Evolutionary conservation across 2,329 filamentous ascomycete species (phyloP), one percentile per base, ranked within the genome.

Genomic region (Metarhizium album): DNA sequence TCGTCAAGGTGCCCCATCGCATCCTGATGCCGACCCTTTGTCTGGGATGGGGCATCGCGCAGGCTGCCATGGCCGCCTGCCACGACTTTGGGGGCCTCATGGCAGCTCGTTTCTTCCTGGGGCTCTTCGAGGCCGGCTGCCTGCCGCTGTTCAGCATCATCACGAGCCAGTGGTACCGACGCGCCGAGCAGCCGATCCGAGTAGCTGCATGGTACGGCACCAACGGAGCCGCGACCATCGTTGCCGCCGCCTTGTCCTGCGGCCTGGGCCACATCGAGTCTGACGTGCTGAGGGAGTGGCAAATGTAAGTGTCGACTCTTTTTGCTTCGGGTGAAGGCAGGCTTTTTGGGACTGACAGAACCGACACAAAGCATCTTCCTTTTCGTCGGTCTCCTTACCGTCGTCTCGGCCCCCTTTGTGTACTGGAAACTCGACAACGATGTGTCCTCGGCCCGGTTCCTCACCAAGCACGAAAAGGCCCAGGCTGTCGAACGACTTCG

Each of bases 401-500:
- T 86, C 20, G 49, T 74, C 8, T 76, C 78, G 0, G 73, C 74
- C 0, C 81, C 81, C 0, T 55, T 84, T 11, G 67, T 82, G 1
- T 85, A 80, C 64, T 79, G 71, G 69, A 70, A 71, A 45, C 70
- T 86, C 2, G 79, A 83, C 60, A 76, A 77, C 59, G 79, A 82
- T 55, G 74, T 83, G 18, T 61, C 72, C 0, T 74, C 75, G 0
- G 75, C 75, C 0, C 70, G 75, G 14, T 79, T 77, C 52, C 59
- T 93, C 24, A 84, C 71, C 7, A 76, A 83, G 48, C 73, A 80
- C 45, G 87, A 91, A 56, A 79, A 80, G 13, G 63, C 81, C 0
- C 73, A 88, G 42, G 84, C 83, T 0, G 70, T 90, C 24, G 86
- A 88, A 55, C 75, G 87, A 0, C 79, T 91, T 5, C 74, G 86